These are phyloP conservation scores for Tilletia horrida DNA, from an alignment of 1,284 basidiomycete genomes.

Conservation along the genomic window DNA sequence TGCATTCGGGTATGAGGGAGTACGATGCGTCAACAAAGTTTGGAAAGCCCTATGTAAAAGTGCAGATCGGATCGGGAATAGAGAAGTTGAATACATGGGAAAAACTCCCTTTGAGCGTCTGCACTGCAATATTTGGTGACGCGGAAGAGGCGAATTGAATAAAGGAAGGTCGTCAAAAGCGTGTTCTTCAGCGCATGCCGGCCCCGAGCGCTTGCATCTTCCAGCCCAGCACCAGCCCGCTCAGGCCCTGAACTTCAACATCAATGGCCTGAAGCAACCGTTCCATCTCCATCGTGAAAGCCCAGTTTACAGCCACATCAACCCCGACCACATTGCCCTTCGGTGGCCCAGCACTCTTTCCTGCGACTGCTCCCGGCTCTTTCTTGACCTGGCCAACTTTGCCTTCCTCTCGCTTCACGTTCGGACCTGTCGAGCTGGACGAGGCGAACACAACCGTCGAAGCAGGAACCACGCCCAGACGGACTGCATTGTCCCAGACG, in stretches of 20 bases:
- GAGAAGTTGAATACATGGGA: too few relatives aligned
- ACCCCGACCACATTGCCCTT: neutral
- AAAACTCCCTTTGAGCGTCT: too few relatives aligned
- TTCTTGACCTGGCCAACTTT: neutral
- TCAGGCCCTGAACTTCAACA: conserved; percentile 6
- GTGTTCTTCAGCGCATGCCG: neutral
- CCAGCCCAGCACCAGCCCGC: conserved; percentile 4
- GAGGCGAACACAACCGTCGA: neutral
- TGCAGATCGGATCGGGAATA: too few relatives aligned
- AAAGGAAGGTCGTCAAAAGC: too few relatives aligned
- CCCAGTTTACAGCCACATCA: neutral
- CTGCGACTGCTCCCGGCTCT: too few relatives aligned
- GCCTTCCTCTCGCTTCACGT: neutral
- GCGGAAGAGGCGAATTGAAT: too few relatives aligned
- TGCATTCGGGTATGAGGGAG: too few relatives aligned
- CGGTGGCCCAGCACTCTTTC: too few relatives aligned
- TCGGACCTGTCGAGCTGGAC: neutral
- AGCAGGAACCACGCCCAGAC: neutral
- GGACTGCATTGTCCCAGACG: conserved; percentile 7
- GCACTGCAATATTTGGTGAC: too few relatives aligned
- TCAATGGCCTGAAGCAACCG: neutral
- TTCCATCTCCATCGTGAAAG: conserved; percentile 16
- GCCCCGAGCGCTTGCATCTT: neutral
- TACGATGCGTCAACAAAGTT: too few relatives aligned
- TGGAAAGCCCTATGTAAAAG: too few relatives aligned